Percentiles rank a stretch among this genome's conserved stretches.
phyloP scores from a whole-genome alignment of 352 stramenopile species.

The Pythium coloratum region DNA sequence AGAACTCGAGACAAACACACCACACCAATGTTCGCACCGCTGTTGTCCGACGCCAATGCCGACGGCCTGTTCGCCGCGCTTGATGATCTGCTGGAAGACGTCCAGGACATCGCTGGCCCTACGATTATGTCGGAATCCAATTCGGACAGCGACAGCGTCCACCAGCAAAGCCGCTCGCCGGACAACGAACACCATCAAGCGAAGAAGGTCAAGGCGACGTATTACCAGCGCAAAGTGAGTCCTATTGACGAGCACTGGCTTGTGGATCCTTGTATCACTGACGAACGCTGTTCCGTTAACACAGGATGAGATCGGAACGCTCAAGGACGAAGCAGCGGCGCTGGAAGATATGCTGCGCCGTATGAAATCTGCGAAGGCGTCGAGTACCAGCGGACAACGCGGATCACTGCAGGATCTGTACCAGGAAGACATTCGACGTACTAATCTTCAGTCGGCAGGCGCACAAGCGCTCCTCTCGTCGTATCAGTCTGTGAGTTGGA shows the following conservation, averaged over 20 bases:
- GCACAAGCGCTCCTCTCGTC: slow-evolving; percentile 2
- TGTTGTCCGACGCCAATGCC: too few species aligned
- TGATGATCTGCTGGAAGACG: neutral
- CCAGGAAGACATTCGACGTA: neutral
- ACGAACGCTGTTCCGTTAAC: neutral
- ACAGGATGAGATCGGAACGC: neutral
- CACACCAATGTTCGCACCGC: too few species aligned
- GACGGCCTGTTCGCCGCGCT: neutral
- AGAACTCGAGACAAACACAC: too few species aligned
- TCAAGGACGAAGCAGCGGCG: neutral
- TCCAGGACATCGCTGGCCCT: neutral
- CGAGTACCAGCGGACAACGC: neutral
- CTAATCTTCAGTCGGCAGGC: neutral
- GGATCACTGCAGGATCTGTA: neutral
- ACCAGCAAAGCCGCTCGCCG: neutral
- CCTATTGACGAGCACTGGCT: too few species aligned
- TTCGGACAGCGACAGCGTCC: neutral
- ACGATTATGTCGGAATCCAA: neutral
- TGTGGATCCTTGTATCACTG: neutral
- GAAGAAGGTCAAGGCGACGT: neutral
- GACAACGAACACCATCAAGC: neutral
- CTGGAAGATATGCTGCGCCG: neutral
- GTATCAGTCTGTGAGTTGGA: neutral
- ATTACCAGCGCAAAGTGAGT: neutral
- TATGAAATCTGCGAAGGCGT: neutral